Base-by-base conservation (phyloP, 129 eudicot species). In the Apium graveolens region DNA sequence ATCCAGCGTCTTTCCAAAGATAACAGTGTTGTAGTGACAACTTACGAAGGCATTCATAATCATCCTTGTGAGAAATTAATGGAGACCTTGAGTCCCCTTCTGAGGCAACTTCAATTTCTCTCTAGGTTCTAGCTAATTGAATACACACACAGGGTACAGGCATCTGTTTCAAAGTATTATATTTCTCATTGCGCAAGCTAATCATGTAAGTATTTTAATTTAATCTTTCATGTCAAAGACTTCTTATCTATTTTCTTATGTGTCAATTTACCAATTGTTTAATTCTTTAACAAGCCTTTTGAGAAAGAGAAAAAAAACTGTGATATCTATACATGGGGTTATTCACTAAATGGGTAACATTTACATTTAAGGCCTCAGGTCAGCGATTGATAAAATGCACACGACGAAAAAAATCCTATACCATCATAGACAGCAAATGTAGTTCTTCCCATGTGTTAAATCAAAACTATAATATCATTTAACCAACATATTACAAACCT, bases 11-110 rank as follows among this genome's bases (percentile, higher is more conserved):
- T 86, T 12, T 89, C 97, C 39, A 95, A 89, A 77, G 98, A 95
- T 79, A 87, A 83, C 74, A 79, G 92, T 34, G 81, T 95, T 65
- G 98, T 95, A 37, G 97, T 95, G 66, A 95, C 98, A 53, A 95
- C 98, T 17, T 94, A 94, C 26, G 98, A 91, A 75, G 97, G 98
- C 70, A 86, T 86, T 69, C 98, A 95, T 84, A 95, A 95, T 73
- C 98, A 95, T 82, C 97, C 98, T 41, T 91, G 96, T 76, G 98
- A 95, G 89, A 95, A 95, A 81, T 89, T 95, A 38, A 95, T 95
- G 98, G 98, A 95, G 83, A 91, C 98, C n/a, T 79, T 95, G 78
- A 86, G 88, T 80, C 98, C 98, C 42, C 90, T 95, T 73, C 88
- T 95, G 73, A 90, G 86, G 90, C 98, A 95, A 82, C 97, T 95